These are phyloP conservation scores for Linaria vulgaris DNA, from an alignment of 257 asterid species.

Conservation along the genomic window DNA sequence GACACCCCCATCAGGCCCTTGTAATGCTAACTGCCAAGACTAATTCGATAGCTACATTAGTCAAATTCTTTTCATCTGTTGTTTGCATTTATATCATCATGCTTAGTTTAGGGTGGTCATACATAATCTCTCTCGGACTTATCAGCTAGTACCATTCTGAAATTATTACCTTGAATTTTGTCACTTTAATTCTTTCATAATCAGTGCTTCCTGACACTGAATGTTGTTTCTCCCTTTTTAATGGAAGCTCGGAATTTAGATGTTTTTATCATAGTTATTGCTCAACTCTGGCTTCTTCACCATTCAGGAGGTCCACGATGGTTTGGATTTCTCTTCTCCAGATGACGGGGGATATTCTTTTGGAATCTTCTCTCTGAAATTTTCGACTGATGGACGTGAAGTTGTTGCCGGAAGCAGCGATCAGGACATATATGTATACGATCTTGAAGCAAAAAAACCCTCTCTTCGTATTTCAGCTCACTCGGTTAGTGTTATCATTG, in stretches of 20 bases:
- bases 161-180: not conserved
- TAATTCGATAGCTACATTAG: no score
- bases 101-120: no score
- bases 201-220: not conserved
- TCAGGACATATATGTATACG: slow-evolving; percentile 78
- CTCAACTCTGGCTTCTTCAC: slow-evolving; percentile 10
- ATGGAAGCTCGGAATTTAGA: not conserved
- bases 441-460: slow-evolving; percentile 69
- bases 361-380: slow-evolving; percentile 81
- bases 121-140: no score
- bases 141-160: not conserved
- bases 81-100: no score
- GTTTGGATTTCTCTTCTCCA: slow-evolving; percentile 57
- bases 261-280: not conserved
- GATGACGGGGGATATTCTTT: slow-evolving; percentile 56
- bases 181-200: not conserved
- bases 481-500: slow-evolving; percentile 36
- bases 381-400: slow-evolving; percentile 85
- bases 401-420: slow-evolving; percentile 86
- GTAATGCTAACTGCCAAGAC: no score
- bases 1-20: no score
- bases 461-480: slow-evolving; percentile 78
- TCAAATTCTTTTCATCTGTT: no score
- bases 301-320: slow-evolving; percentile 80
- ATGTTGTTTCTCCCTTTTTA: not conserved